phyloP scores from a whole-genome alignment of 495 filamentous ascomycete species.

The Penicillium simplicissimum region DNA sequence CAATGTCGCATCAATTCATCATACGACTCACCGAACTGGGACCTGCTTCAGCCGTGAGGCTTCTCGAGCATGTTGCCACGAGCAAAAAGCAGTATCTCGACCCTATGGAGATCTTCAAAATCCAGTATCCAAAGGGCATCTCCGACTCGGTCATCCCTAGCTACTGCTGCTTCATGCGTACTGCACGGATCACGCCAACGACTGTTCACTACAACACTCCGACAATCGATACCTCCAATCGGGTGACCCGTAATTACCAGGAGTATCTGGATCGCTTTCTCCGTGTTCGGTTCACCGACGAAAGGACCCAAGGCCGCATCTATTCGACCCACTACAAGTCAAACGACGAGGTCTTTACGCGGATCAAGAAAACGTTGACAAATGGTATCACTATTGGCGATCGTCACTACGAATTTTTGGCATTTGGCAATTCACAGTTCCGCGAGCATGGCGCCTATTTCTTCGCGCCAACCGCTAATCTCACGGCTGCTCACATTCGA shows the following conservation, averaged over 20 bases:
- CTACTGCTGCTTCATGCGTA: slow-evolving; percentile 74
- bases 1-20: slow-evolving; percentile 66
- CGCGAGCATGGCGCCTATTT: slow-evolving; percentile 93
- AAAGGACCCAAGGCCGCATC: slow-evolving; percentile 64
- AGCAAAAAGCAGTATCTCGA: slow-evolving; percentile 60
- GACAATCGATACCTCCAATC: slow-evolving; percentile 81
- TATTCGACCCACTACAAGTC: slow-evolving; percentile 51
- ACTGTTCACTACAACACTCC: slow-evolving; percentile 78
- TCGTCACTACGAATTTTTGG: slow-evolving; percentile 84
- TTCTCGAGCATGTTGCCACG: slow-evolving; percentile 66
- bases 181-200: slow-evolving; percentile 79
- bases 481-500: slow-evolving; percentile 75
- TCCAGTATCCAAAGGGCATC: slow-evolving; percentile 43
- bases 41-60: slow-evolving; percentile 44
- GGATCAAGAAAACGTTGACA: slow-evolving; percentile 67
- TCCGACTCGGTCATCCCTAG: slow-evolving; percentile 58
- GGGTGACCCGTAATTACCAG: slow-evolving; percentile 73
- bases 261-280: slow-evolving; percentile 77
- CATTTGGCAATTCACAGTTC: slow-evolving; percentile 94
- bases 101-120: slow-evolving; percentile 73
- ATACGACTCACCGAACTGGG: slow-evolving; percentile 55
- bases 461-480: slow-evolving; percentile 60
- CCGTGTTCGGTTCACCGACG: slow-evolving; percentile 89
- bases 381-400: slow-evolving; percentile 82
- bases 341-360: slow-evolving; percentile 72